Percentiles rank a stretch among this genome's conserved stretches.
Evolutionary conservation across 352 stramenopile genomes (phyloP).

Genomic region (Pythium grandisporangium): DNA sequence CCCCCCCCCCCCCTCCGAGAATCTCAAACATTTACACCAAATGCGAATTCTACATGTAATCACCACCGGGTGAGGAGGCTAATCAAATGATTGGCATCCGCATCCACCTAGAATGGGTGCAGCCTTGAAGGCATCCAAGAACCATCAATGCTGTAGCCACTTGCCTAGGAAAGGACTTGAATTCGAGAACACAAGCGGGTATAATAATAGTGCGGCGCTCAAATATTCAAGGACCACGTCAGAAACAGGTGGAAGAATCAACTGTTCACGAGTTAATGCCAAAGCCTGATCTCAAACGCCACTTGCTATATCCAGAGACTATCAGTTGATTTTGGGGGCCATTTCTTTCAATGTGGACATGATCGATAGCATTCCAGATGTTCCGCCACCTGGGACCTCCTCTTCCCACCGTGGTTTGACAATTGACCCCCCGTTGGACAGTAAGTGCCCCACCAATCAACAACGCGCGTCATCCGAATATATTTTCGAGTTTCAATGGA

Average conservation of each 20-base stretch:
- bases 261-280: too few species aligned
- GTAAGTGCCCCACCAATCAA: background rate
- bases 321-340: background rate
- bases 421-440: background rate
- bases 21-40: conserved; percentile 42
- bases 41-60: too few species aligned
- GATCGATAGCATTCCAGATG: conserved; percentile 3
- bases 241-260: too few species aligned
- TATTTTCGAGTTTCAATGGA: background rate
- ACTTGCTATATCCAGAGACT: background rate
- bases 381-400: background rate
- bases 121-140: conserved; percentile 14
- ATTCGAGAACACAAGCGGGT: conserved; percentile 5
- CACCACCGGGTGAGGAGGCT: too few species aligned
- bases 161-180: background rate
- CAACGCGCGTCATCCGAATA: background rate
- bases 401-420: background rate
- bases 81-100: conserved; percentile 7
- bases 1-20: conserved; percentile 14
- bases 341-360: background rate
- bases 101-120: conserved; percentile 26
- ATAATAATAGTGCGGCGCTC: too few species aligned
- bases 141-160: conserved; percentile 7
- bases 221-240: too few species aligned
- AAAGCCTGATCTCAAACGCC: too few species aligned